Evolutionary conservation across 352 stramenopile genomes (phyloP).

Genomic region (Phytophthora capsici): DNA sequence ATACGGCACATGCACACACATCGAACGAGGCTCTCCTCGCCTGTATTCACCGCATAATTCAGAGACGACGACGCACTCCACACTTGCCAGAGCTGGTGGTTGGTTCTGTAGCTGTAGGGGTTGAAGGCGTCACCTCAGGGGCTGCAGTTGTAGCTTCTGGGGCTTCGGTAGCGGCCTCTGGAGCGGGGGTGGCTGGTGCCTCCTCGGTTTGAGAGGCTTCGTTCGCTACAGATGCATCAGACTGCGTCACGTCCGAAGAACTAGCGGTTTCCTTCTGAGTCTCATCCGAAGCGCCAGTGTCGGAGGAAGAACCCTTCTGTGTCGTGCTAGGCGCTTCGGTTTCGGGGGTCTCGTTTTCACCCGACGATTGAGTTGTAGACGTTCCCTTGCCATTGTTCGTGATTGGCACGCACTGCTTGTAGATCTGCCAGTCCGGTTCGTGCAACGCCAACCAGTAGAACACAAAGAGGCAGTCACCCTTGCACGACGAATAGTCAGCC

Average conservation of each 20-base stretch:
- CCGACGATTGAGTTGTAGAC: slow-evolving; percentile 5
- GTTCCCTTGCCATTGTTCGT: slow-evolving; percentile 20
- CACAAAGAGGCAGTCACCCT: slow-evolving; percentile 18
- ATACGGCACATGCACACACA: not conserved
- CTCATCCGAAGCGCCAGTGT: not conserved
- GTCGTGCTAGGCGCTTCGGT: not conserved
- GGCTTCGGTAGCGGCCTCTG: not conserved
- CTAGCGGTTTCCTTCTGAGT: not conserved
- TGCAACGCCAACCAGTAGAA: slow-evolving; percentile 34
- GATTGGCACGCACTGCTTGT: slow-evolving; percentile 42
- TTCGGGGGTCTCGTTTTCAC: not conserved
- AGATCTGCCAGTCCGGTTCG: slow-evolving; percentile 35
- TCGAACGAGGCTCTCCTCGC: not conserved
- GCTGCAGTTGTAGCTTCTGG: not conserved
- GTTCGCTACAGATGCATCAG: not conserved
- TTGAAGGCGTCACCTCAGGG: not conserved
- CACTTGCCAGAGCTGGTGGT: slow-evolving; percentile 10
- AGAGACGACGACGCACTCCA: slow-evolving; percentile 16
- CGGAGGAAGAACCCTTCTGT: slow-evolving; percentile 5
- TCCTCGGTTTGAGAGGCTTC: slow-evolving; percentile 1
- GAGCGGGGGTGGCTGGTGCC: not conserved
- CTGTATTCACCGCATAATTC: not conserved
- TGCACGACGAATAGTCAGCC: slow-evolving; percentile 23
- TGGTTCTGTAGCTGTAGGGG: slow-evolving; percentile 1
- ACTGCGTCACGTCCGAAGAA: not conserved